Conservation (phyloP, 768 basidiomycete species). For the Pleurotus salmoneostramineus region DNA sequence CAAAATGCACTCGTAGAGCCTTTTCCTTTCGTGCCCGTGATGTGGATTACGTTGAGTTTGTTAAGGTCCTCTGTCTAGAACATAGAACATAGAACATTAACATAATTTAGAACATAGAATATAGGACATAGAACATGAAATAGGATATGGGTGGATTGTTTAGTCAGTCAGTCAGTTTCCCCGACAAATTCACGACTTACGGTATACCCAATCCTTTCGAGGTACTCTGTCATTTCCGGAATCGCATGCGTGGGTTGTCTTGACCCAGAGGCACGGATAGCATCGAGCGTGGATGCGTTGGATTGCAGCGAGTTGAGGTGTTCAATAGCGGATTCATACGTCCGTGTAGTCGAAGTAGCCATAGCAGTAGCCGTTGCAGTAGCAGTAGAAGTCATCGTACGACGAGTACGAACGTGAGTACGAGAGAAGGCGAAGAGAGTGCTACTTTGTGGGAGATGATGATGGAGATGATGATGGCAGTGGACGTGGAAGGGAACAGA, state of each 20-base stretch:
- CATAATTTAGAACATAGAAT: no score
- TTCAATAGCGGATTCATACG: slow-evolving; percentile 72
- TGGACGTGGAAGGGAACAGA: slow-evolving; percentile 14
- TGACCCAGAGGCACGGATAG: slow-evolving; percentile 70
- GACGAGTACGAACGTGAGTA: no score
- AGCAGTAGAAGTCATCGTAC: no score
- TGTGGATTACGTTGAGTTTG: slow-evolving; percentile 86
- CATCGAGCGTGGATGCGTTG: slow-evolving; percentile 91
- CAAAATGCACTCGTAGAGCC: slow-evolving; percentile 95
- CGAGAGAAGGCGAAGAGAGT: no score
- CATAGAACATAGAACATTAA: no score
- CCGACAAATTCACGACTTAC: slow-evolving; percentile 37
- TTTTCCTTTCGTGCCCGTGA: slow-evolving; percentile 98
- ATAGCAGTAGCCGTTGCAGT: no score
- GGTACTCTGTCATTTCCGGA: slow-evolving; percentile 88
- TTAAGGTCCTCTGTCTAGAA: slow-evolving; percentile 79
- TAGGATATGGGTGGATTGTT: no score
- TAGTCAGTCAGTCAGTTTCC: no score
- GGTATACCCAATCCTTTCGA: slow-evolving; percentile 79
- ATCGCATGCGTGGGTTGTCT: slow-evolving; percentile 62
- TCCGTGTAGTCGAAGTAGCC: slow-evolving; percentile 52
- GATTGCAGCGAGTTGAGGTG: slow-evolving; percentile 80
- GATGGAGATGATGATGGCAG: background rate
- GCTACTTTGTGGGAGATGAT: no score
- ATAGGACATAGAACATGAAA: no score